phyloP scores from a whole-genome alignment of 306 rosid genomes.

The Quercus berberidifolia region DNA sequence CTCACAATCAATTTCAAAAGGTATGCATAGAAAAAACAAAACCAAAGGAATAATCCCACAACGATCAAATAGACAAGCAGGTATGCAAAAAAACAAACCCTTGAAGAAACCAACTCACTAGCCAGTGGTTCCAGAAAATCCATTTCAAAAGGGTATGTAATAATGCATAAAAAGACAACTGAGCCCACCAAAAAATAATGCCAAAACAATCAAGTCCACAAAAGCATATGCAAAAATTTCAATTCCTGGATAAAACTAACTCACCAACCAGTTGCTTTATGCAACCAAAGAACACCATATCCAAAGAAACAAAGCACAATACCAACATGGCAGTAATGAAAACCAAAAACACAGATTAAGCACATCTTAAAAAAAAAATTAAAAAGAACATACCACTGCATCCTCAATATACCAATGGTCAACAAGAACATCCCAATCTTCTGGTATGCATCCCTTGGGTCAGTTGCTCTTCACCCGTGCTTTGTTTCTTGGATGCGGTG shows the following conservation, averaged over 20 bases:
- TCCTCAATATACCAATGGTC: too few species aligned
- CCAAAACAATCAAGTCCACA: not conserved
- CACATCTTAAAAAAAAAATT: too few species aligned
- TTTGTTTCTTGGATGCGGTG: too few species aligned
- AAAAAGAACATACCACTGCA: too few species aligned
- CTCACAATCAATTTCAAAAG: not conserved
- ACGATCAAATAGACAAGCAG: not conserved
- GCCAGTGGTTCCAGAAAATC: not conserved
- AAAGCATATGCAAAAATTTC: not conserved
- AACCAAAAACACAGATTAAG: too few species aligned
- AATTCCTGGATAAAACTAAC: not conserved
- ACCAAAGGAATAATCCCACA: not conserved
- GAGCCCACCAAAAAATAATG: not conserved
- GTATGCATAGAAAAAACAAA: not conserved
- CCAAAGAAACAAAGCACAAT: conserved; percentile 56
- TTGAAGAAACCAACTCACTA: not conserved
- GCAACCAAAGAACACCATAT: conserved; percentile 50
- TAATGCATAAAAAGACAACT: not conserved
- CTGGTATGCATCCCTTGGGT: too few species aligned
- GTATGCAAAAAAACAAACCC: not conserved
- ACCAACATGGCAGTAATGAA: conserved; percentile 25
- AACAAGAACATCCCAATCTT: too few species aligned
- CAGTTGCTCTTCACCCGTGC: too few species aligned
- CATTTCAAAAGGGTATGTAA: not conserved
- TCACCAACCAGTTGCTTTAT: not conserved